These are phyloP conservation scores for Plasmopara muralis DNA, from an alignment of 352 stramenopile genomes.

Conservation along the genomic window DNA sequence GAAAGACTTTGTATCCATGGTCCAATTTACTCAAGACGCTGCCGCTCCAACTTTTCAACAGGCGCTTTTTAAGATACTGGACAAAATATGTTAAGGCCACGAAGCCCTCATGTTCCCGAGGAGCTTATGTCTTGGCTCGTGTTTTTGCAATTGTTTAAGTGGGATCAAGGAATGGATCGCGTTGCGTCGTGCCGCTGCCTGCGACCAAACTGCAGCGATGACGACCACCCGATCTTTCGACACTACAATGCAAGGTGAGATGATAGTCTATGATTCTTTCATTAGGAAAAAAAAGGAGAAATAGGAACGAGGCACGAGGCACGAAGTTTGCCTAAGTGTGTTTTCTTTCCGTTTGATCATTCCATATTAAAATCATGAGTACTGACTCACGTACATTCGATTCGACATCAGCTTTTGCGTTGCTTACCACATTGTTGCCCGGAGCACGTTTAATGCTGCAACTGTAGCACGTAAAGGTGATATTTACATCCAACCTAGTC, in stretches of 20 bases:
- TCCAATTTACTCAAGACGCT: no score
- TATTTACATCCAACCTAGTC: slow-evolving; percentile 14
- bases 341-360: no score
- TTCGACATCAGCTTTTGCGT: slow-evolving; percentile 15
- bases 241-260: slow-evolving; percentile 22
- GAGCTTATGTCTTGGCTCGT: no score
- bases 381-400: background rate
- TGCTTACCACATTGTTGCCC: slow-evolving; percentile 48
- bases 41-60: no score
- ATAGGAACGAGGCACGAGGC: slow-evolving; percentile 16
- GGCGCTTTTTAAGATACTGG: no score
- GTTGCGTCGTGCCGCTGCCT: slow-evolving; percentile 15
- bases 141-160: no score
- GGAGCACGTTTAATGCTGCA: slow-evolving; percentile 30
- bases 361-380: background rate
- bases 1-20: no score
- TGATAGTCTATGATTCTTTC: background rate
- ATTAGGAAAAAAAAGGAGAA: slow-evolving; percentile 11
- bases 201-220: slow-evolving; percentile 21
- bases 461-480: slow-evolving; percentile 34
- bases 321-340: slow-evolving; percentile 3
- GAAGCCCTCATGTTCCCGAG: no score
- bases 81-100: no score
- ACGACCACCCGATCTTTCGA: slow-evolving; percentile 27
- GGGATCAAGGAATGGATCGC: slow-evolving; percentile 5